These are phyloP conservation scores for Alternaria sp. DNA, from an alignment of 2,329 filamentous ascomycete genomes.

Conservation along the genomic window DNA sequence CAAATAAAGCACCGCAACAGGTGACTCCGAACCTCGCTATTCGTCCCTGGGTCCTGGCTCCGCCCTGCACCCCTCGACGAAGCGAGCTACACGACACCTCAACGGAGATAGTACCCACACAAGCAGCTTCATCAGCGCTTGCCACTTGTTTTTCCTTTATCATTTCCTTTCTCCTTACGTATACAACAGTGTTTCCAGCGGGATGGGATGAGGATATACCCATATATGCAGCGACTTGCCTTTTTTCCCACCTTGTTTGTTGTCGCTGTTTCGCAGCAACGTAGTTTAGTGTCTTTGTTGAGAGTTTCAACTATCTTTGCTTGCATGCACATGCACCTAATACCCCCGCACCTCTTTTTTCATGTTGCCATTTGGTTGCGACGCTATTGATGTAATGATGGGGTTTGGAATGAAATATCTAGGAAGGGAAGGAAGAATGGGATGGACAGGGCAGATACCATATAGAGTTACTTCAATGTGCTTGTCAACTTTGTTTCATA, in stretches of 20 bases:
- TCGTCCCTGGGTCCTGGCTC: slow-evolving; percentile 1
- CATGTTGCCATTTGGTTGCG: slow-evolving; percentile 1
- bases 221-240: slow-evolving; percentile 18
- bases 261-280: background rate
- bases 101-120: slow-evolving; percentile 28
- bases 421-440: background rate
- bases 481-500: background rate
- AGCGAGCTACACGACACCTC: slow-evolving; percentile 46
- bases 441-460: slow-evolving; percentile 4
- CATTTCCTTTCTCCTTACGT: slow-evolving; percentile 21
- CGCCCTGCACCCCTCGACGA: slow-evolving; percentile 13
- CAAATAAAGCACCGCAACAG: slow-evolving; percentile 44
- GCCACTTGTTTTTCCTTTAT: slow-evolving; percentile 1
- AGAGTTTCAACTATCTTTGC: background rate
- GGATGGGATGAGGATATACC: slow-evolving; percentile 30
- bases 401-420: background rate
- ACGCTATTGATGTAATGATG: slow-evolving; percentile 15
- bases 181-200: slow-evolving; percentile 15
- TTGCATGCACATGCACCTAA: slow-evolving; percentile 9
- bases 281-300: slow-evolving; percentile 3
- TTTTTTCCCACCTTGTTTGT: slow-evolving; percentile 2
- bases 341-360: slow-evolving; percentile 2
- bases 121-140: background rate
- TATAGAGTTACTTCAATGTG: slow-evolving; percentile 4
- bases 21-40: slow-evolving; percentile 48